phyloP scores from a whole-genome alignment of 345 rosid species.

The Rhodomyrtus tomentosa region DNA sequence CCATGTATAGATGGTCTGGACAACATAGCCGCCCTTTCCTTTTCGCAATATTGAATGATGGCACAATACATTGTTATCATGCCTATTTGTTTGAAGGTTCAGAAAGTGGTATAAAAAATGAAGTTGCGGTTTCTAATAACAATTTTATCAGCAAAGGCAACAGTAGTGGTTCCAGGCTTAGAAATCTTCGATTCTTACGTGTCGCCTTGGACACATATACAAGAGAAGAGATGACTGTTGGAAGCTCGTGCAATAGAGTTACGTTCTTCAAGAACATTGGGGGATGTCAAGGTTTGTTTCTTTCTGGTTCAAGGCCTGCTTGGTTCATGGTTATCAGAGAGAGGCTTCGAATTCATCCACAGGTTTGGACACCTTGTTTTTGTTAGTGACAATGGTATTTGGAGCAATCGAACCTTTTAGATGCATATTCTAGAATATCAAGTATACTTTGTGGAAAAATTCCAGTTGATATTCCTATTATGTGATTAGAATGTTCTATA shows the following conservation, averaged over 20 bases:
- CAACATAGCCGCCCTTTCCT: constrained; percentile 80
- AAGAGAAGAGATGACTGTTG: constrained; percentile 61
- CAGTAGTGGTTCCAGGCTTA: constrained; percentile 62
- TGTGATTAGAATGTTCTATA: neutral
- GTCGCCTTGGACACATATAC: constrained; percentile 63
- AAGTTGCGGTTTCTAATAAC: constrained; percentile 34
- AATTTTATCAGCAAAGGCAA: constrained; percentile 27
- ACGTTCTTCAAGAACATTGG: constrained; percentile 77
- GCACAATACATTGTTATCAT: constrained; percentile 90
- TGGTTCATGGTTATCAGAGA: constrained; percentile 98
- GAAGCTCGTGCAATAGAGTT: constrained; percentile 48
- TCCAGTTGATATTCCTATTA: neutral
- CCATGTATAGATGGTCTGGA: constrained; percentile 94
- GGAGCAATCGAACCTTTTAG: neutral
- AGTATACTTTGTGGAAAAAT: neutral
- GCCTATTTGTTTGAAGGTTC: constrained; percentile 81
- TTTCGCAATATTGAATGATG: constrained; percentile 84
- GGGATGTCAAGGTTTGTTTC: constrained; percentile 84
- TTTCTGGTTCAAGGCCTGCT: constrained; percentile 88
- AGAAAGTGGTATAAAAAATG: constrained; percentile 48
- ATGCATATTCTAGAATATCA: neutral
- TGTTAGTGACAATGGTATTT: neutral
- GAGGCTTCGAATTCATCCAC: constrained; percentile 89
- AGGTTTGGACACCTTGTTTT: constrained; percentile 34
- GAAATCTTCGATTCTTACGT: constrained; percentile 72